phyloP scores from a whole-genome alignment of 2,329 filamentous ascomycete genomes.

The Fusarium scirpi region DNA sequence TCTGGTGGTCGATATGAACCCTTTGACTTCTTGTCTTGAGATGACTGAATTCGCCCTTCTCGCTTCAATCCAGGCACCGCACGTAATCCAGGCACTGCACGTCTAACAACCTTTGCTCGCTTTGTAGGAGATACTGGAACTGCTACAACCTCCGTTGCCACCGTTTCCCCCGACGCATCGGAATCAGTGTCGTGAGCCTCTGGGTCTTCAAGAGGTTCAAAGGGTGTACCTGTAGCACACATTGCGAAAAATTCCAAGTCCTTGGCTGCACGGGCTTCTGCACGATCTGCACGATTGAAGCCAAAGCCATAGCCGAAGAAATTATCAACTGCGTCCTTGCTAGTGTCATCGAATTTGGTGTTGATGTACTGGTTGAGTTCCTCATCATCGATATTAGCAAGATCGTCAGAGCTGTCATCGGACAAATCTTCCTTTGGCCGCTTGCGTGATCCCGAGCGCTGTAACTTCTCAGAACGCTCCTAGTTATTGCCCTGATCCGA shows the following conservation, averaged over 20 bases:
- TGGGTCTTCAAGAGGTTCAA: neutral
- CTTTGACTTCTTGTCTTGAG: neutral
- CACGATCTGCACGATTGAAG: neutral
- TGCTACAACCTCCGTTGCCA: neutral
- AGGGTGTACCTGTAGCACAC: neutral
- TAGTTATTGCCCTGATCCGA: constrained; percentile 34
- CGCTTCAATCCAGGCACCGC: neutral
- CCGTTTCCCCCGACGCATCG: constrained; percentile 1
- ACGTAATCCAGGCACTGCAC: neutral
- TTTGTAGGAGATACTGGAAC: neutral
- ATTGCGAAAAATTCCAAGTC: neutral
- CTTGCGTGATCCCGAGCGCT: neutral
- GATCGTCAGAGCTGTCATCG: neutral
- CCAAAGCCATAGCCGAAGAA: neutral
- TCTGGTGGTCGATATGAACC: neutral
- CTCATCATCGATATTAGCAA: neutral
- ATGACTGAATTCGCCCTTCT: neutral
- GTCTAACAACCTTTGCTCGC: constrained; percentile 1
- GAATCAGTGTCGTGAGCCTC: neutral
- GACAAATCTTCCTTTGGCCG: neutral
- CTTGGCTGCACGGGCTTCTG: neutral
- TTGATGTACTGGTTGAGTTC: neutral
- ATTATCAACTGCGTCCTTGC: neutral
- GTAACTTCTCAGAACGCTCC: constrained; percentile 8
- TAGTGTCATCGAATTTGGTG: neutral